Conservation (phyloP, 805 yeast species). For the Candida namnaoensis region DNA sequence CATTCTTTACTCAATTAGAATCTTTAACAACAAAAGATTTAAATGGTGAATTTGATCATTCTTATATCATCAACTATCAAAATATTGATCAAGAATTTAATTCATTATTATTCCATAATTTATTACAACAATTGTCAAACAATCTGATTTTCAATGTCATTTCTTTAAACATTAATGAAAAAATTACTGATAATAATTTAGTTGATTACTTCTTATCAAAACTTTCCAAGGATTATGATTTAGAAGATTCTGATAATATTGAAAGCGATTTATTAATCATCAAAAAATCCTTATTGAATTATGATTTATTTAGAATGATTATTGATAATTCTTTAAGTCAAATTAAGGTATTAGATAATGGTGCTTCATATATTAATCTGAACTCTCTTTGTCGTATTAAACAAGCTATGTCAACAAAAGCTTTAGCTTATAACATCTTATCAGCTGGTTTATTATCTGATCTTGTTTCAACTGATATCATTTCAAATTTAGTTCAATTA, state of each 20-base stretch:
- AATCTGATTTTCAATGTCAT: constrained; percentile 6
- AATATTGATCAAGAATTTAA: constrained; percentile 24
- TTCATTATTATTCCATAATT: constrained; percentile 23
- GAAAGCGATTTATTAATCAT: no score
- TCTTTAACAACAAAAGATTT: constrained; percentile 24
- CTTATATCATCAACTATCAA: constrained; percentile 26
- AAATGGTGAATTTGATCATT: constrained; percentile 13
- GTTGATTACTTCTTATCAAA: constrained; percentile 23
- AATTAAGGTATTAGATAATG: constrained; percentile 36
- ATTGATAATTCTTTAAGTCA: constrained; percentile 13
- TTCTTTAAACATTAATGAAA: background rate
- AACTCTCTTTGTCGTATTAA: constrained; percentile 38
- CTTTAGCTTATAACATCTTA: constrained; percentile 50
- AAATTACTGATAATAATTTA: constrained; percentile 11
- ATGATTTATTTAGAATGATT: constrained; percentile 4
- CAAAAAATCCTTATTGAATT: background rate
- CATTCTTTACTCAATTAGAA: constrained; percentile 13
- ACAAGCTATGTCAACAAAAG: constrained; percentile 45
- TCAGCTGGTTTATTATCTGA: constrained; percentile 44
- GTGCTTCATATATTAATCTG: constrained; percentile 46
- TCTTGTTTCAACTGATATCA: constrained; percentile 31
- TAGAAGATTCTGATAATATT: constrained; percentile 1
- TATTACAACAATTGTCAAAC: constrained; percentile 12
- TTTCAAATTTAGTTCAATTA: constrained; percentile 37
- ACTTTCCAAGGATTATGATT: constrained; percentile 18